Conservation (phyloP, 352 stramenopile genomes). For the Phytophthora sansomeana region DNA sequence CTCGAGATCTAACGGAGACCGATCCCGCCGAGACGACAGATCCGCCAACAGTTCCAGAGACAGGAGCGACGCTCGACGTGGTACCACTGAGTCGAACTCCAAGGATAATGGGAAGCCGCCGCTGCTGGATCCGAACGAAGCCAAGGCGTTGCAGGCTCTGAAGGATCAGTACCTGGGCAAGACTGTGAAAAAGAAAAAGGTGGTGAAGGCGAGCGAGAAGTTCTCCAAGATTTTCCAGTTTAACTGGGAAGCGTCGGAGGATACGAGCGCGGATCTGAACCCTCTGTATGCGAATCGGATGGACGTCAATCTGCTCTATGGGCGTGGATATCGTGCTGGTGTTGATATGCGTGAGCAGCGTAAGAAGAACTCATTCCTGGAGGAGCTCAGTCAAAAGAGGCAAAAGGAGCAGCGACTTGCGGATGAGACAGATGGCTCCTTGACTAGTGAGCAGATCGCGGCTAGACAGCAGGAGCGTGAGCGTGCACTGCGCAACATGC, state of each 20-base stretch:
- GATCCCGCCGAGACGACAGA: constrained; percentile 25
- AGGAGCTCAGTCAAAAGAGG: constrained; percentile 87
- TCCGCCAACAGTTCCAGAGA: constrained; percentile 11
- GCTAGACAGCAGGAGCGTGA: constrained; percentile 76
- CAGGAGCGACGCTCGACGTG: constrained; percentile 12
- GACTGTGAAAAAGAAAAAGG: constrained; percentile 87
- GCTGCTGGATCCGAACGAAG: constrained; percentile 51
- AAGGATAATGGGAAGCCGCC: constrained; percentile 26
- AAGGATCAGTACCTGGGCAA: constrained; percentile 93
- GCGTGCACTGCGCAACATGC: constrained; percentile 74
- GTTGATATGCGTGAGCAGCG: constrained; percentile 95
- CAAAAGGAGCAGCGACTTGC: constrained; percentile 80
- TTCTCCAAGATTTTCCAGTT: constrained; percentile 95
- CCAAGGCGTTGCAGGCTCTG: constrained; percentile 83
- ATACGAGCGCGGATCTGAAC: constrained; percentile 93
- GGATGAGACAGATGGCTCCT: constrained; percentile 68
- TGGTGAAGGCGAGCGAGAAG: constrained; percentile 94
- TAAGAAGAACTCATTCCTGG: constrained; percentile 91
- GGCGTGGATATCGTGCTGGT: constrained; percentile 92
- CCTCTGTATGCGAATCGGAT: constrained; percentile 91
- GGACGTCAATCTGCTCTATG: constrained; percentile 93
- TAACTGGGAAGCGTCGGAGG: constrained; percentile 93
- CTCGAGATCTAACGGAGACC: constrained; percentile 23
- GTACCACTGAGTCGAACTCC: constrained; percentile 5
- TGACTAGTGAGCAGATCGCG: constrained; percentile 69